Evolutionary conservation across 2,329 filamentous ascomycete genomes (phyloP), one percentile per base, ranked within the genome.

Genomic region (Tolypocladium amazonense): DNA sequence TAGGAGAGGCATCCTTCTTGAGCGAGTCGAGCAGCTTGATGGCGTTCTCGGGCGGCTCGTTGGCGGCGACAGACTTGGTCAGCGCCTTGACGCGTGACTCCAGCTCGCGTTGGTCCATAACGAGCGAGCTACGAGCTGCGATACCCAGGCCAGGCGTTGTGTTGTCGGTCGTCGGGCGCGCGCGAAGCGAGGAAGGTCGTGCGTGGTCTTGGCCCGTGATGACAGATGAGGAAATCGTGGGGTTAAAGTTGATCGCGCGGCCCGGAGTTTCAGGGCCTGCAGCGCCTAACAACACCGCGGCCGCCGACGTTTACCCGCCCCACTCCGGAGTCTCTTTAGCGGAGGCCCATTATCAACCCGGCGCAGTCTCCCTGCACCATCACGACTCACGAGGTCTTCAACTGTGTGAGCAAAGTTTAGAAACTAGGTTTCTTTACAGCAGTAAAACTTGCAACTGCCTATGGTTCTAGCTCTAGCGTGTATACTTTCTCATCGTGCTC

Each of bases 81-180:
- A 97, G 82, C 70, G 88, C 85, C 76, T 90, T 88, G 69, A 91
- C 86, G 74, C 86, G 87, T 68, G 86, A 78, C 68, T 88, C 84
- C 59, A 97, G 88, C 71, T 93, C 89, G 75, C 90, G 90, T 69
- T 87, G 83, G 68, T 96, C 88, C 88, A 96, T 91, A 58, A 30
- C 45, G 41, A 18, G 50, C 50, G 30, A 54, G 30, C 30, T 35
- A 35, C 47, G 30, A 54, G 30, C 30, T 35, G 23, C 47, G 50
- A 23, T 54, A 15, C 20, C 30, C 50, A 37, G 50, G 50, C 50
- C 50, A 35, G 50, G 50, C 50, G 50, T 23, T n/a, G 38, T 15
- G 20, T 37, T 33, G 56, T 37, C 8, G 45, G 45, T 33, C 41
- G 41, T 37, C 20, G 43, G 30, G 30, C 18, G 5, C 43, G 56